phyloP scores from a whole-genome alignment of 176 grass and related monocot species.

The Pontederia paniculata region DNA sequence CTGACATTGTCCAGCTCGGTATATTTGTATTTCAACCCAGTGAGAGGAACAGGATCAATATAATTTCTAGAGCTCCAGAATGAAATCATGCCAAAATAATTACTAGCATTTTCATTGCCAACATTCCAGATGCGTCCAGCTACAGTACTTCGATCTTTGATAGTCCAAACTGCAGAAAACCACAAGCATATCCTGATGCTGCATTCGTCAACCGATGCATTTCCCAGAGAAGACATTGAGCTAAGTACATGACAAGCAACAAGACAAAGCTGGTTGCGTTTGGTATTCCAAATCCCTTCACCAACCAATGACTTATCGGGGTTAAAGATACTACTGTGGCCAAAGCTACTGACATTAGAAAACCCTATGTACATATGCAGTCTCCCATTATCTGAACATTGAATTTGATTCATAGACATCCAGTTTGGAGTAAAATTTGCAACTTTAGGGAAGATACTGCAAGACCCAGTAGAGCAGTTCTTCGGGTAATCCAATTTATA shows the following conservation, averaged over 20 bases:
- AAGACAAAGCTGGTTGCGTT: constrained; percentile 38
- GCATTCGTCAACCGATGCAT: constrained; percentile 37
- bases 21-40: constrained; percentile 60
- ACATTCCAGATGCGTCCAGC: constrained; percentile 24
- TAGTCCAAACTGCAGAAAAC: constrained; percentile 44
- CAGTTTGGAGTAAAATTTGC: constrained; percentile 19
- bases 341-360: constrained; percentile 27
- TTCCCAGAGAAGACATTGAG: constrained; percentile 4
- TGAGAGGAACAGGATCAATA: constrained; percentile 29
- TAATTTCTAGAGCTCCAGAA: constrained; percentile 16
- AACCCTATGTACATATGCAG: constrained; percentile 52
- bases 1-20: constrained; percentile 44
- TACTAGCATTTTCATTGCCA: constrained; percentile 9
- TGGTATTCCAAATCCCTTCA: constrained; percentile 63
- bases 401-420: constrained; percentile 41
- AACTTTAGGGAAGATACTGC: constrained; percentile 1
- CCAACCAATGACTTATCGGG: constrained; percentile 38
- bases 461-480: constrained; percentile 6
- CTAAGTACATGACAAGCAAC: constrained; percentile 45
- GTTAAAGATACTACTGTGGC: constrained; percentile 20
- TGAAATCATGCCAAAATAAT: constrained; percentile 12
- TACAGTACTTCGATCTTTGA: constrained; percentile 29
- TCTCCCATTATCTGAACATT: constrained; percentile 33
- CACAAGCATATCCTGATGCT: constrained; percentile 65
- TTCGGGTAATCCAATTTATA: constrained; percentile 30